Evolutionary conservation across 2,329 filamentous ascomycete genomes (phyloP).

Genomic region (Metarhizium album): DNA sequence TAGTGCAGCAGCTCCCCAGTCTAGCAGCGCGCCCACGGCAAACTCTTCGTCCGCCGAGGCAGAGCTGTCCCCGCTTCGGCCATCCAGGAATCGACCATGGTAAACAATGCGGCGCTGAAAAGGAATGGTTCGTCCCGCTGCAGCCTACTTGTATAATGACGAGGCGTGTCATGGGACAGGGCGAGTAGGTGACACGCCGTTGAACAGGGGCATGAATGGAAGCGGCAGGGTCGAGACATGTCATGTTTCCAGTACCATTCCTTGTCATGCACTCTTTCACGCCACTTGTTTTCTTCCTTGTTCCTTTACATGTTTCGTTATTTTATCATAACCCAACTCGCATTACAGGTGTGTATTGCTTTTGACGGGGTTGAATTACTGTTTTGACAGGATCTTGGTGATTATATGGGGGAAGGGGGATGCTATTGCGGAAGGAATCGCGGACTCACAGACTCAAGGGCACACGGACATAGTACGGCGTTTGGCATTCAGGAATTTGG

Average conservation of each 20-base stretch:
- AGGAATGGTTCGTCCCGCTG: not conserved
- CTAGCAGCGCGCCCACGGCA: not conserved
- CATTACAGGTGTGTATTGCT: not conserved
- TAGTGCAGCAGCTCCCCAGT: not conserved
- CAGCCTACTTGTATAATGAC: not conserved
- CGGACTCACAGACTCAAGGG: not conserved
- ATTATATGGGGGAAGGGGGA: not conserved
- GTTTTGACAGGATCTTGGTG: not conserved
- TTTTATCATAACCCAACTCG: not conserved
- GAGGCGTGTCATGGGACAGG: not conserved
- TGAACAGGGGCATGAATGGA: not conserved
- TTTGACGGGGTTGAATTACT: not conserved
- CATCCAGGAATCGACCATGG: conserved; percentile 6
- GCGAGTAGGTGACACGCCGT: not conserved
- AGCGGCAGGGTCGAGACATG: not conserved
- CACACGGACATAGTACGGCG: not conserved
- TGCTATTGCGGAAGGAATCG: too few relatives aligned
- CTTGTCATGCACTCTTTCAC: not conserved
- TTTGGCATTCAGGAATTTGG: not conserved
- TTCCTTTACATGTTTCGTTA: not conserved
- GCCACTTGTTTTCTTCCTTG: not conserved
- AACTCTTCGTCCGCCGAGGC: not conserved
- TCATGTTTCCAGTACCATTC: not conserved
- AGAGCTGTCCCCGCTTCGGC: not conserved
- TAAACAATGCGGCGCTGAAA: not conserved